Evolutionary conservation across 148 eudicot genomes (phyloP).

Genomic region (Rhododendron kiyosumense): DNA sequence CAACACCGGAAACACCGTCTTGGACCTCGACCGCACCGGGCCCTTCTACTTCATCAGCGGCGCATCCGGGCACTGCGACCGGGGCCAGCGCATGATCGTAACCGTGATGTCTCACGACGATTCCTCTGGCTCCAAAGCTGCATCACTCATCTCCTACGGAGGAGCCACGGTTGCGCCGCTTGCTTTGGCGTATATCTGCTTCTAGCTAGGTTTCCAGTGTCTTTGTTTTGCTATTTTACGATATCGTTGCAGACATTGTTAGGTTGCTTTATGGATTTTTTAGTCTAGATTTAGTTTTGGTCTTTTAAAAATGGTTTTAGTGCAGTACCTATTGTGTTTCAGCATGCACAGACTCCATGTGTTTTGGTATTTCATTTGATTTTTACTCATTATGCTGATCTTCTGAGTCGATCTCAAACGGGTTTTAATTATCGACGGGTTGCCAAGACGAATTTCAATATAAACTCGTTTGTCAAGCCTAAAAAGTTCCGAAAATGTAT

Average conservation of each 20-base stretch:
- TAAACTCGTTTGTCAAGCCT: background rate
- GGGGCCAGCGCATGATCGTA: conserved; percentile 36
- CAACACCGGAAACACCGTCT: conserved; percentile 31
- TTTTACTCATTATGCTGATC: background rate
- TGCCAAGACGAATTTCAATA: background rate
- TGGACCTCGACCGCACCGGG: conserved; percentile 30
- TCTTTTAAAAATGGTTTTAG: background rate
- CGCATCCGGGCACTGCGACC: conserved; percentile 31
- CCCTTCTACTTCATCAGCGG: conserved; percentile 53
- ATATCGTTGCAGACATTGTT: background rate
- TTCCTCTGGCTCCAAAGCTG: conserved; percentile 6
- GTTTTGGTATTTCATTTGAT: background rate
- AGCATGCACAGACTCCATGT: background rate
- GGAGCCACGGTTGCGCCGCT: background rate
- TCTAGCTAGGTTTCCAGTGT: conserved; percentile 9
- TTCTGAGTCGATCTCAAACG: background rate
- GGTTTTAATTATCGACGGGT: background rate
- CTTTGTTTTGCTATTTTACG: background rate
- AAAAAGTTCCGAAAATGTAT: background rate
- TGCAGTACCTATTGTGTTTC: background rate
- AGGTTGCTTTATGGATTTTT: background rate
- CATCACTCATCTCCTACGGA: background rate
- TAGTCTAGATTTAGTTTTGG: background rate
- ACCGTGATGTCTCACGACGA: conserved; percentile 21
- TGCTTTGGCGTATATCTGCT: background rate